Evolutionary conservation across 345 rosid genomes (phyloP).

Genomic region (Diplotaxis tenuifolia): DNA sequence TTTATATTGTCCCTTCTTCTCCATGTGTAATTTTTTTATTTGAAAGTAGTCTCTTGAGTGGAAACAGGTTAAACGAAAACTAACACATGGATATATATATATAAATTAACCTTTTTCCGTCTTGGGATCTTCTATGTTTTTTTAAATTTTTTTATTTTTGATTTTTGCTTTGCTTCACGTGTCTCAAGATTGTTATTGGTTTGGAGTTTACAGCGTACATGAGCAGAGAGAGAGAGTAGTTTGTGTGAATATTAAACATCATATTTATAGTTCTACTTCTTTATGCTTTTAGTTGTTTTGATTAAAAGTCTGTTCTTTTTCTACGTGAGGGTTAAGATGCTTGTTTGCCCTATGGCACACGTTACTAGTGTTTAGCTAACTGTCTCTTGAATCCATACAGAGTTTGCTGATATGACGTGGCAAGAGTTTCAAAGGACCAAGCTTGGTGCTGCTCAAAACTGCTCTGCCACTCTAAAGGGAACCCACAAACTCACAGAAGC

Average conservation of each 20-base stretch:
- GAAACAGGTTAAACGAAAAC: neutral
- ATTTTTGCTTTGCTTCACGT: conserved; percentile 21
- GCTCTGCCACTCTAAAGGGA: conserved; percentile 87
- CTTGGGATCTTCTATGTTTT: conserved; percentile 5
- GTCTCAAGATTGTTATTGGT: conserved; percentile 21
- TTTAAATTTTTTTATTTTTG: neutral
- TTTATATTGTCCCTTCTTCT: too few species aligned
- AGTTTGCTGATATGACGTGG: conserved; percentile 93
- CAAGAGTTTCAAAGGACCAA: conserved; percentile 76
- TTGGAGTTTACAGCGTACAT: neutral
- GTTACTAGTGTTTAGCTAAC: neutral
- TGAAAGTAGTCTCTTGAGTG: neutral
- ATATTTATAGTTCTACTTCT: neutral
- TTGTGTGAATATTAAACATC: neutral
- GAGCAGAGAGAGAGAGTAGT: neutral
- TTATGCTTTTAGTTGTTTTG: neutral
- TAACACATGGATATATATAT: neutral
- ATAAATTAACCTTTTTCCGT: neutral
- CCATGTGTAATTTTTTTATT: too few species aligned
- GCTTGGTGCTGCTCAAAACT: conserved; percentile 94
- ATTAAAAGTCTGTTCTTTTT: conserved; percentile 7
- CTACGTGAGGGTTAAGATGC: neutral
- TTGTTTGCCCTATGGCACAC: neutral
- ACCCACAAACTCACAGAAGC: conserved; percentile 67
- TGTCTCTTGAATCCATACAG: conserved; percentile 41